phyloP scores from a whole-genome alignment of 1,284 basidiomycete species.

The Trametes sp. region DNA sequence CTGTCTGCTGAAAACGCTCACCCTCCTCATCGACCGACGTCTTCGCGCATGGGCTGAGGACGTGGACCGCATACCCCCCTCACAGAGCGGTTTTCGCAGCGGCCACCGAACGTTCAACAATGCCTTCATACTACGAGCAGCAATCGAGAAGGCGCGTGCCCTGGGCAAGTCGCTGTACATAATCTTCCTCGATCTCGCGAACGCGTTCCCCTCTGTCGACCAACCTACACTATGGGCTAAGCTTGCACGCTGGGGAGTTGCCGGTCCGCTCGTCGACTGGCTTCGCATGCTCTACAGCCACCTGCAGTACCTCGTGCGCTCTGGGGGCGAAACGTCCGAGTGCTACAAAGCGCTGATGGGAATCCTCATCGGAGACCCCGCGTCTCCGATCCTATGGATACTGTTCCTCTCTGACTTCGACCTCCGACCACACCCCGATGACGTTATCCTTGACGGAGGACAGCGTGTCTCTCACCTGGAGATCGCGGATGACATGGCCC shows the following conservation, averaged over 20 bases:
- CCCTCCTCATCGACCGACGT: conserved; percentile 34
- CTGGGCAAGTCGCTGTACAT: conserved; percentile 34
- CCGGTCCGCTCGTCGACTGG: conserved; percentile 44
- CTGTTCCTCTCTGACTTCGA: conserved; percentile 41
- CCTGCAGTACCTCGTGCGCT: conserved; percentile 39
- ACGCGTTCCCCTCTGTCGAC: conserved; percentile 47
- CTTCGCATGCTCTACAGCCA: conserved; percentile 37
- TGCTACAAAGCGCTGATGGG: conserved; percentile 37
- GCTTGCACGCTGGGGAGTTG: conserved; percentile 31
- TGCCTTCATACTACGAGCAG: conserved; percentile 32
- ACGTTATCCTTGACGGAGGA: conserved; percentile 28
- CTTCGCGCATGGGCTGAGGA: conserved; percentile 31
- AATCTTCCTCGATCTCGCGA: conserved; percentile 41
- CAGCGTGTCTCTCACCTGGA: neutral
- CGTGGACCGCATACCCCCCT: conserved; percentile 25
- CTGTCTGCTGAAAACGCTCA: conserved; percentile 43
- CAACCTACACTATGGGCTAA: conserved; percentile 43
- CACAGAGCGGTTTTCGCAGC: conserved; percentile 38
- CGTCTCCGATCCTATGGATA: conserved; percentile 44
- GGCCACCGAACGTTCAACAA: conserved; percentile 34
- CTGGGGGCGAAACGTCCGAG: conserved; percentile 35
- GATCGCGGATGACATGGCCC: neutral
- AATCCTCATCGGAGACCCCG: conserved; percentile 42
- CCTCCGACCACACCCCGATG: conserved; percentile 23
- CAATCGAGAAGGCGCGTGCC: conserved; percentile 36